Evolutionary conservation across 2,329 filamentous ascomycete species (phyloP).

Genomic region (Leptographium procerum): DNA sequence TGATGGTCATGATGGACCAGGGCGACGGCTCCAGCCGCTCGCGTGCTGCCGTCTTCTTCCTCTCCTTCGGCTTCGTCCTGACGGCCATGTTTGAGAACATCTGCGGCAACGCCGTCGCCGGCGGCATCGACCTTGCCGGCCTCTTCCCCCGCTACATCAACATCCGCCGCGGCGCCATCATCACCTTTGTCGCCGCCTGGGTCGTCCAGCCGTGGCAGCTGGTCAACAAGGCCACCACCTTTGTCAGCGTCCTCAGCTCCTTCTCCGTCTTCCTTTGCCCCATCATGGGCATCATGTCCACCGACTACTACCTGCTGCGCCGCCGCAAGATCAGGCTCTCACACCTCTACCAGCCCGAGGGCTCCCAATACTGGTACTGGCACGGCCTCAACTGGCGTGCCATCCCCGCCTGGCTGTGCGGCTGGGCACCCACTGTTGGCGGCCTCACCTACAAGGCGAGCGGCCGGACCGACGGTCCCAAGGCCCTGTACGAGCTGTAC

Average conservation of each 20-base stretch:
- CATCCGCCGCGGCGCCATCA: constrained; percentile 40
- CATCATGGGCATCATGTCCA: constrained; percentile 10
- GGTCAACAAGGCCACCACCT: constrained; percentile 30
- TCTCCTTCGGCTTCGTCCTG: constrained; percentile 29
- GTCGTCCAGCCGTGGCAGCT: constrained; percentile 40
- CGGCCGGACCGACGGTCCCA: constrained; percentile 8
- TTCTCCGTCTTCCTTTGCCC: constrained; percentile 20
- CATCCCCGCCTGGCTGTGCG: constrained; percentile 28
- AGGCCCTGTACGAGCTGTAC: constrained; percentile 23
- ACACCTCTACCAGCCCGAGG: constrained; percentile 20
- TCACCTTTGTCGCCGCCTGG: constrained; percentile 32
- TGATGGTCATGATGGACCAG: constrained; percentile 24
- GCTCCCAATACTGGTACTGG: constrained; percentile 30
- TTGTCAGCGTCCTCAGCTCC: constrained; percentile 32
- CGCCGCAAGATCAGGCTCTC: constrained; percentile 22
- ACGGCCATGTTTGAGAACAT: constrained; percentile 33
- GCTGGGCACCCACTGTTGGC: constrained; percentile 22
- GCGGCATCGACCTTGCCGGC: constrained; percentile 43
- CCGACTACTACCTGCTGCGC: constrained; percentile 18
- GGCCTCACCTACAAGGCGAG: constrained; percentile 25
- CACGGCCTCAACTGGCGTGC: constrained; percentile 25
- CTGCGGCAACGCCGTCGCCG: constrained; percentile 35
- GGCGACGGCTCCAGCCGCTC: constrained; percentile 18
- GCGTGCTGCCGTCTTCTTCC: constrained; percentile 34
- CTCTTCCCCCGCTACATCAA: constrained; percentile 42